These are phyloP conservation scores for Tillandsia fasciculata DNA, from an alignment of 176 grass and related monocot genomes.

Conservation along the genomic window DNA sequence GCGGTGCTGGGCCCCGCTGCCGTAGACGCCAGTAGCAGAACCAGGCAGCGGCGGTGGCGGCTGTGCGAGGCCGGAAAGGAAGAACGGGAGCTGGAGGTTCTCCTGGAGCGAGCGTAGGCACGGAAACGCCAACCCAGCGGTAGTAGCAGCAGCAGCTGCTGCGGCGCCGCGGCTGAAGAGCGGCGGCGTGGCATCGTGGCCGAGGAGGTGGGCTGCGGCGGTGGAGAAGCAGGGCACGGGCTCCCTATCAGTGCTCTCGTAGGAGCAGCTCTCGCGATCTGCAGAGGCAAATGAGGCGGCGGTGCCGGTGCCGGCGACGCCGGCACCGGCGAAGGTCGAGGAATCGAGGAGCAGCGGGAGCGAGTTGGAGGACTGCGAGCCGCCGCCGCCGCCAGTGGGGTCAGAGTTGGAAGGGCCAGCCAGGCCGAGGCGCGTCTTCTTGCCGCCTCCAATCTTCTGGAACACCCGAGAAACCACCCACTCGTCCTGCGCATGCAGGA, in stretches of 20 bases:
- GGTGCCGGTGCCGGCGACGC: neutral
- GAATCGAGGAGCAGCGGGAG: constrained; percentile 29
- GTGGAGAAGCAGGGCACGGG: constrained; percentile 99
- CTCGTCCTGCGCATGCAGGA: constrained; percentile 45
- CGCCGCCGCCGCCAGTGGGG: constrained; percentile 35
- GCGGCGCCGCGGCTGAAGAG: neutral
- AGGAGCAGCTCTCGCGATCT: constrained; percentile 28
- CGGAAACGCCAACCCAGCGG: constrained; percentile 17
- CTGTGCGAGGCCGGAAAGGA: constrained; percentile 29
- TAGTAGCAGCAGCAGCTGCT: constrained; percentile 3
- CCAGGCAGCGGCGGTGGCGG: neutral
- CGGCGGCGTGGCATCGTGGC: constrained; percentile 27
- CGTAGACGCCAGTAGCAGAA: neutral
- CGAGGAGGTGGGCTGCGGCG: constrained; percentile 26
- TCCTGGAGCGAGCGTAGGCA: constrained; percentile 44
- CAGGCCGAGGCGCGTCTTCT: constrained; percentile 45
- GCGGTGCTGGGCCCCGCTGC: neutral
- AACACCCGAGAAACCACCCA: constrained; percentile 86
- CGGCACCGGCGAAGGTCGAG: constrained; percentile 12
- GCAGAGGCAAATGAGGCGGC: neutral
- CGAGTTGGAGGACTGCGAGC: constrained; percentile 34
- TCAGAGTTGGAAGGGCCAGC: constrained; percentile 49
- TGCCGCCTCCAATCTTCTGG: constrained; percentile 46
- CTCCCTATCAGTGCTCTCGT: constrained; percentile 51
- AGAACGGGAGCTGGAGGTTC: constrained; percentile 39